These are phyloP conservation scores for Penicillium psychrosexuale DNA, from an alignment of 2,329 filamentous ascomycete species.

Conservation along the genomic window DNA sequence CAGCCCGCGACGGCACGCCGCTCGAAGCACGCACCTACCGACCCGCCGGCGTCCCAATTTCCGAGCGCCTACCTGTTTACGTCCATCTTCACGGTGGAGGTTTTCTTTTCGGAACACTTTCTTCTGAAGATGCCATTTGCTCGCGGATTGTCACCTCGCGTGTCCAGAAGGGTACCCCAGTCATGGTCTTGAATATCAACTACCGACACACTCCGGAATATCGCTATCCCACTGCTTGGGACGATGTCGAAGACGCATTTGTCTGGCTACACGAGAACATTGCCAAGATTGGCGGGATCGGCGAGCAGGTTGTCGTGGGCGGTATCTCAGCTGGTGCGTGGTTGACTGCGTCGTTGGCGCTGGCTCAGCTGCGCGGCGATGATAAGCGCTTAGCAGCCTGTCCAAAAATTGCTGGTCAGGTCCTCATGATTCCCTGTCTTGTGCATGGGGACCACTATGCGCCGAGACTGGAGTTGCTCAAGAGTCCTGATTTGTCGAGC, in stretches of 20 bases:
- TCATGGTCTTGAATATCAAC: constrained; percentile 55
- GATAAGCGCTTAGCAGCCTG: constrained; percentile 17
- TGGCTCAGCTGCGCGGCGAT: constrained; percentile 38
- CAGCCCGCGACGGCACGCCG: constrained; percentile 45
- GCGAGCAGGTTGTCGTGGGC: constrained; percentile 44
- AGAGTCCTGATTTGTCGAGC: constrained; percentile 43
- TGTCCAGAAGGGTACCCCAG: constrained; percentile 18
- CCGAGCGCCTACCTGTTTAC: constrained; percentile 47
- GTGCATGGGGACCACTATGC: constrained; percentile 37
- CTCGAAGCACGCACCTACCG: constrained; percentile 51
- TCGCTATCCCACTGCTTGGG: constrained; percentile 52
- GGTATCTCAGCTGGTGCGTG: constrained; percentile 51
- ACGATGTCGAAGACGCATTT: constrained; percentile 54
- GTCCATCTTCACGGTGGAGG: constrained; percentile 57
- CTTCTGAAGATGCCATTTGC: constrained; percentile 54
- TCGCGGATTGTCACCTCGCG: constrained; percentile 44
- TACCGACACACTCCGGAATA: constrained; percentile 59
- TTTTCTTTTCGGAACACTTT: constrained; percentile 55
- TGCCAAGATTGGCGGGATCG: constrained; percentile 39
- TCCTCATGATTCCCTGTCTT: constrained; percentile 52
- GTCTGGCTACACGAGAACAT: constrained; percentile 53
- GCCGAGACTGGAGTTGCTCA: constrained; percentile 36
- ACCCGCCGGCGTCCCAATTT: constrained; percentile 30
- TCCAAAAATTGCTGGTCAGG: constrained; percentile 48
- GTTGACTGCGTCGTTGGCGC: constrained; percentile 43